These are phyloP conservation scores for Hysterangium stoloniferum DNA, from an alignment of 768 basidiomycete species.

Conservation along the genomic window DNA sequence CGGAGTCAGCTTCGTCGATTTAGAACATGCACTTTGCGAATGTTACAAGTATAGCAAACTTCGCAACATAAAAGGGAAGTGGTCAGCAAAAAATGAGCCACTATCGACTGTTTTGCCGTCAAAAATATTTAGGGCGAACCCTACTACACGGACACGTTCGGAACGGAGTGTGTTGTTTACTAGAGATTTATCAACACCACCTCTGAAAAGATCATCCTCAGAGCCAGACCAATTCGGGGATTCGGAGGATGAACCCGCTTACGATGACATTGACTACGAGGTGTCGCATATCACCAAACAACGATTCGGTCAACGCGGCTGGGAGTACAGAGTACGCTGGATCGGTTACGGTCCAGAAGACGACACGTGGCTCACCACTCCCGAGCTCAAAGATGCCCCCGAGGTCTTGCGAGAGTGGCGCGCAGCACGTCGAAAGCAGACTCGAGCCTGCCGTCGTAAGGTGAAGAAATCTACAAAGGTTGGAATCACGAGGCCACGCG, in stretches of 20 bases:
- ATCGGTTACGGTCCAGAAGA: constrained; percentile 9
- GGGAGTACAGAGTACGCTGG: constrained; percentile 10
- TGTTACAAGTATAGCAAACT: constrained; percentile 53
- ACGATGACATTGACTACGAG: background rate
- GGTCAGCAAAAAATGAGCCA: background rate
- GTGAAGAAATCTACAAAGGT: too few relatives aligned
- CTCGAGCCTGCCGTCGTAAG: background rate
- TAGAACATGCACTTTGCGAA: constrained; percentile 77
- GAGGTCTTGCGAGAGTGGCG: background rate
- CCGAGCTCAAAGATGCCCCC: background rate
- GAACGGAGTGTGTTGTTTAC: too few relatives aligned
- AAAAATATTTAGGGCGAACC: background rate
- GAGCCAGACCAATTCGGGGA: too few relatives aligned
- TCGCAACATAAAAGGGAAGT: background rate
- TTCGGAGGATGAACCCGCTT: background rate
- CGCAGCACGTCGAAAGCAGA: background rate
- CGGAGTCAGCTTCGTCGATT: constrained; percentile 48
- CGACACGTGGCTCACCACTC: constrained; percentile 9
- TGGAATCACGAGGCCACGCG: too few relatives aligned
- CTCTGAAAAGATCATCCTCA: too few relatives aligned
- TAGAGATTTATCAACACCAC: too few relatives aligned
- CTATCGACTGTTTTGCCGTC: background rate
- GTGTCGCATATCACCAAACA: background rate
- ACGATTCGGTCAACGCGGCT: background rate
- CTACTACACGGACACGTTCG: too few relatives aligned